These are phyloP conservation scores for Blastomyces emzantsi DNA, from an alignment of 2,329 filamentous ascomycete species.

Conservation along the genomic window DNA sequence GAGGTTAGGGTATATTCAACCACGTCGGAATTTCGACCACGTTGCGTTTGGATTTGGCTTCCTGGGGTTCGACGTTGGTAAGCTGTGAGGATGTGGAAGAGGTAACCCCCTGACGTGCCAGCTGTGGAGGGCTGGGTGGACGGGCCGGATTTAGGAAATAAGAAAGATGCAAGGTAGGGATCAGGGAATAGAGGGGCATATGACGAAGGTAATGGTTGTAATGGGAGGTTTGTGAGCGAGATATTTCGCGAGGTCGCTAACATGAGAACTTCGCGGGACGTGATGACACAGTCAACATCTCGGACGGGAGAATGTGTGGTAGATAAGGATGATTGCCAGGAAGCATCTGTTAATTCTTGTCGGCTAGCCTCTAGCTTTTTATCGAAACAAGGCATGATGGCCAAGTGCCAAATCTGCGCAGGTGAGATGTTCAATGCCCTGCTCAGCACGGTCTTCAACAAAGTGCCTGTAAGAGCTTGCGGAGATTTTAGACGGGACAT, in stretches of 20 bases:
- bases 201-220: constrained; percentile 42
- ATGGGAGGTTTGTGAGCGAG: constrained; percentile 64
- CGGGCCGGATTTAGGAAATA: constrained; percentile 51
- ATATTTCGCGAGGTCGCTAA: constrained; percentile 72
- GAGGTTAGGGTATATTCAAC: constrained; percentile 68
- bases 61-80: constrained; percentile 63
- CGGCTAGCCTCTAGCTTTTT: constrained; percentile 97
- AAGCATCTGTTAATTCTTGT: constrained; percentile 75
- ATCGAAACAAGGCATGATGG: constrained; percentile 97
- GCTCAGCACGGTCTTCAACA: constrained; percentile 79
- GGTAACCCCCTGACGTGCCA: constrained; percentile 80
- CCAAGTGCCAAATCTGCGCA: constrained; percentile 82
- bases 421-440: constrained; percentile 62
- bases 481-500: constrained; percentile 88
- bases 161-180: constrained; percentile 56
- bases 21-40: constrained; percentile 84
- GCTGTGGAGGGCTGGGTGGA: constrained; percentile 43
- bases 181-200: constrained; percentile 61
- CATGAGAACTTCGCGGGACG: constrained; percentile 86
- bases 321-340: constrained; percentile 46
- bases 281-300: constrained; percentile 97
- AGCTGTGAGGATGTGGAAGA: constrained; percentile 72
- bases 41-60: constrained; percentile 59
- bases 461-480: constrained; percentile 80
- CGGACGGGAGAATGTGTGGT: constrained; percentile 48